phyloP scores from a whole-genome alignment of 768 basidiomycete species.

The Amanita pseudoporphyria region DNA sequence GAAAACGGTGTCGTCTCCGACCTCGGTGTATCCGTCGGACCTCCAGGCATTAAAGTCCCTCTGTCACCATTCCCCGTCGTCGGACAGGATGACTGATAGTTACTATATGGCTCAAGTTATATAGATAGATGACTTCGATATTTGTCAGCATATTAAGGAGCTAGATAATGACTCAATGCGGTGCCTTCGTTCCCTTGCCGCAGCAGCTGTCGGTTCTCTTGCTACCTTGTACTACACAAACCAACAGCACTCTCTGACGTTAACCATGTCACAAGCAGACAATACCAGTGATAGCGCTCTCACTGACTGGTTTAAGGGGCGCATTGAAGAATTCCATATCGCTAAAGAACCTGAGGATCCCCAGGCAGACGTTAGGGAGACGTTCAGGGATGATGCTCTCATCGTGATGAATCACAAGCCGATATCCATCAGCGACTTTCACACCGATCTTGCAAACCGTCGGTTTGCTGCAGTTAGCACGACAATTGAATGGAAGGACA shows the following conservation, averaged over 20 bases:
- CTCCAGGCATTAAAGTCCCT: constrained; percentile 13
- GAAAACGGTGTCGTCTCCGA: constrained; percentile 16
- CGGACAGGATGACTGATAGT: too few relatives aligned
- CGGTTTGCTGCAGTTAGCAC: neutral
- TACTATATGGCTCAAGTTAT: too few relatives aligned
- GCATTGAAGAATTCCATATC: neutral
- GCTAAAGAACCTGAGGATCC: neutral
- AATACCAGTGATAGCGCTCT: neutral
- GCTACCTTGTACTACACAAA: neutral
- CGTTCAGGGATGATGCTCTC: neutral
- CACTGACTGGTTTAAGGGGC: neutral
- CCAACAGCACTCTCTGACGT: too few relatives aligned
- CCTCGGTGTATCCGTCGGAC: constrained; percentile 14
- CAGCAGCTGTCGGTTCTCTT: neutral
- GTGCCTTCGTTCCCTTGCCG: neutral
- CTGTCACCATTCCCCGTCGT: constrained; percentile 12
- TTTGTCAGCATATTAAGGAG: neutral
- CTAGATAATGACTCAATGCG: neutral
- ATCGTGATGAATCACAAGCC: constrained; percentile 1
- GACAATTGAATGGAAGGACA: neutral
- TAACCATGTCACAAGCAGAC: neutral
- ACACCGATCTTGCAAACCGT: neutral
- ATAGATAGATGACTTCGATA: neutral
- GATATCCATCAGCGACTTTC: neutral
- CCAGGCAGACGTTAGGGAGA: neutral